Percentiles rank a stretch among this genome's conserved stretches.
phyloP scores from a whole-genome alignment of 148 eudicot genomes.

The Polygonum maritimum region DNA sequence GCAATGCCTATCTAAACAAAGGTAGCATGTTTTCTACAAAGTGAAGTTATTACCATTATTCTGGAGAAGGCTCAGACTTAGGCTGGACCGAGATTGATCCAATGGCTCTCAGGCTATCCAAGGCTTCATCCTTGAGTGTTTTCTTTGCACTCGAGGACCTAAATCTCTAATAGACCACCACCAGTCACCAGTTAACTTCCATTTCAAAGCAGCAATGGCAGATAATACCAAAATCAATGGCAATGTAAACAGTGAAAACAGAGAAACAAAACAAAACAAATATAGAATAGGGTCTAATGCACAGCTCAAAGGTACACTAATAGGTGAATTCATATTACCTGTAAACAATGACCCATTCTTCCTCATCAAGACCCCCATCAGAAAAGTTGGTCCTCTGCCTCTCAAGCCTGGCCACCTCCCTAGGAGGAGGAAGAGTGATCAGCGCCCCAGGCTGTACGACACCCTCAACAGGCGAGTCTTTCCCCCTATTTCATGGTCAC shows the following conservation, averaged over 20 bases:
- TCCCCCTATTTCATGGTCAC: conserved; percentile 69
- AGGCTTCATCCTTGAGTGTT: conserved; percentile 67
- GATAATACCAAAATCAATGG: too few species aligned
- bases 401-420: conserved; percentile 93
- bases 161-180: conserved; percentile 39
- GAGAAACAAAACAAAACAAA: too few species aligned
- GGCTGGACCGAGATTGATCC: conserved; percentile 31
- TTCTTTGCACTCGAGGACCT: conserved; percentile 69
- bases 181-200: conserved; percentile 9
- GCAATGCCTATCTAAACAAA: background rate
- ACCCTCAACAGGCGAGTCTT: conserved; percentile 88
- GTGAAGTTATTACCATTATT: background rate
- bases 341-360: conserved; percentile 95
- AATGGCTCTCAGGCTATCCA: conserved; percentile 76
- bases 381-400: conserved; percentile 50
- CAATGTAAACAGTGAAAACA: too few species aligned
- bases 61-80: conserved; percentile 42
- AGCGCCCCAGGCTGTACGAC: conserved; percentile 76
- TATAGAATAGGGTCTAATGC: too few species aligned
- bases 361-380: conserved; percentile 63
- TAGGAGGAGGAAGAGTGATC: conserved; percentile 77
- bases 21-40: background rate
- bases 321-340: conserved; percentile 37
- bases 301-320: too few species aligned
- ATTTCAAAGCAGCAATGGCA: background rate